Conservation (phyloP, 164 flowering plant genomes). For the Tetrastigma voinierianum region DNA sequence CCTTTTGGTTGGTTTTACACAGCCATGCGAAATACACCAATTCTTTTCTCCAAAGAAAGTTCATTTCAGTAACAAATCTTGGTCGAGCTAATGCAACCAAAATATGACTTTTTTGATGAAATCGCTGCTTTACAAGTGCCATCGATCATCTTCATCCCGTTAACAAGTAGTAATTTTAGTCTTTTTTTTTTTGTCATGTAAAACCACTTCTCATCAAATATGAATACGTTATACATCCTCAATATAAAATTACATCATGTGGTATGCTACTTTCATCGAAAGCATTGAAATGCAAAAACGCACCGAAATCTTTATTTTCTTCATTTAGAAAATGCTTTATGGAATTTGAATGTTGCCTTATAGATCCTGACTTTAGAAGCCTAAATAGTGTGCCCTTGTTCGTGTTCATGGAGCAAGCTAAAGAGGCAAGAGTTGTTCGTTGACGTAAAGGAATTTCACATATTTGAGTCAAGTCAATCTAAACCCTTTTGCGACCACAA, state of each 20-base stretch:
- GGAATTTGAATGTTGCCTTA: neutral
- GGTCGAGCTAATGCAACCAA: no score
- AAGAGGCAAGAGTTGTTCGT: no score
- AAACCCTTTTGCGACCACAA: slow-evolving; percentile 2
- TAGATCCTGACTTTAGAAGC: neutral
- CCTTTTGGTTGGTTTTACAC: neutral
- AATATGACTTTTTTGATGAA: no score
- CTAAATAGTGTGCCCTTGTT: no score
- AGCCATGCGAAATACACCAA: neutral
- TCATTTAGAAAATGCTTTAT: slow-evolving; percentile 1
- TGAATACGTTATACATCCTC: no score
- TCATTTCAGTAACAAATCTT: no score
- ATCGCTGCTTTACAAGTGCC: neutral
- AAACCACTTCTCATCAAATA: neutral
- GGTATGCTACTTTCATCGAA: no score
- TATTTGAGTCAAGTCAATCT: neutral
- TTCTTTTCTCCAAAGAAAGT: no score
- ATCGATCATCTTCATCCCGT: neutral
- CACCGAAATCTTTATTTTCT: neutral
- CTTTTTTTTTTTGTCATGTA: neutral
- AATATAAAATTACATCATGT: no score
- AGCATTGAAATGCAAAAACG: no score
- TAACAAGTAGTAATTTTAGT: neutral
- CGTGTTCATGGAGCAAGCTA: no score
- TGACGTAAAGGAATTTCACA: no score